These are phyloP conservation scores for Pichia rugopelliculosa DNA, from an alignment of 805 yeast species.

Conservation along the genomic window DNA sequence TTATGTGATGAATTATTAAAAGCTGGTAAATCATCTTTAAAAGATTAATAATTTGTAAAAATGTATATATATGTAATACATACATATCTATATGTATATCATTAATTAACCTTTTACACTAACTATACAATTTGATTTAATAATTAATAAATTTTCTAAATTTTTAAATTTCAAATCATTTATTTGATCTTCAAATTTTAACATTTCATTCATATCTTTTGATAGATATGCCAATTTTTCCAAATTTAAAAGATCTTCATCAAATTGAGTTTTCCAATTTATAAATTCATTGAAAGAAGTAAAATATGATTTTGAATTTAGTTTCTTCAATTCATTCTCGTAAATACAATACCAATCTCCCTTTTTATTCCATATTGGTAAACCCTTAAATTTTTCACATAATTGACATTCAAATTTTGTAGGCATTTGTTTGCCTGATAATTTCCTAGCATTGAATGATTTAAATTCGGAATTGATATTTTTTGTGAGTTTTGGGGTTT, in stretches of 20 bases:
- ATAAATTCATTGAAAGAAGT: slow-evolving; percentile 19
- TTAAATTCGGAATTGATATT: neutral
- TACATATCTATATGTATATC: neutral
- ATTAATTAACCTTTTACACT: slow-evolving; percentile 7
- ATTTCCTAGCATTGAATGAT: slow-evolving; percentile 9
- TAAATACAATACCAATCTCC: slow-evolving; percentile 28
- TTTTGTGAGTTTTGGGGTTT: neutral
- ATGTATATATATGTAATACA: neutral
- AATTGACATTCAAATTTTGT: slow-evolving; percentile 25
- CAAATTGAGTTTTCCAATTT: slow-evolving; percentile 18
- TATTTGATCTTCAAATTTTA: slow-evolving; percentile 15
- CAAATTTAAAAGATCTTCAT: slow-evolving; percentile 11
- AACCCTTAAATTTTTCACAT: slow-evolving; percentile 24
- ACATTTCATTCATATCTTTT: slow-evolving; percentile 13
- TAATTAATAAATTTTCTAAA: slow-evolving; percentile 8
- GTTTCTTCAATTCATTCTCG: neutral
- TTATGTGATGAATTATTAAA: slow-evolving; percentile 93
- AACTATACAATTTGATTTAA: slow-evolving; percentile 4
- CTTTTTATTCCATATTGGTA: slow-evolving; percentile 22
- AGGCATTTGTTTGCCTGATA: slow-evolving; percentile 26
- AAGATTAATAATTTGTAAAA: slow-evolving; percentile 36
- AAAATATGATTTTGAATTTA: slow-evolving; percentile 19
- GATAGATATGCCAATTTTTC: slow-evolving; percentile 16
- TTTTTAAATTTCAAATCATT: slow-evolving; percentile 8
- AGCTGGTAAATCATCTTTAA: slow-evolving; percentile 92